Conservation (phyloP, 2,329 filamentous ascomycete genomes). For the Monilinia fructicola region DNA sequence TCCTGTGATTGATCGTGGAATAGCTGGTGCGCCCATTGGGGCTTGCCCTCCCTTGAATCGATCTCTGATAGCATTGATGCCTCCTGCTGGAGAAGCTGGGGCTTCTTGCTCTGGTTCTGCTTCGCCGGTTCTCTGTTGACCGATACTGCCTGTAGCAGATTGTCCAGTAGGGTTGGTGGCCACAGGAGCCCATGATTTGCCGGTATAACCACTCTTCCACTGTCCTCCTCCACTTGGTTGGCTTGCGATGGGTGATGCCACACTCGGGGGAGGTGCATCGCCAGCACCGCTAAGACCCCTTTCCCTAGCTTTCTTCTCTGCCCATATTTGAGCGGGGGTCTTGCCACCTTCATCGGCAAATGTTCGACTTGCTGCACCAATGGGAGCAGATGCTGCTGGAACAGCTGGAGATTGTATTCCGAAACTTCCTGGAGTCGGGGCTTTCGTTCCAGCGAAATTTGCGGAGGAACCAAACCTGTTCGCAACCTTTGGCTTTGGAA, state of each 20-base stretch:
- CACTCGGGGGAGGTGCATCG: conserved; percentile 45
- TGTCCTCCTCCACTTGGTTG: conserved; percentile 72
- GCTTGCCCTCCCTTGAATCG: conserved; percentile 72
- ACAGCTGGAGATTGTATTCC: conserved; percentile 63
- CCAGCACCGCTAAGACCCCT: conserved; percentile 56
- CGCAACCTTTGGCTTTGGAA: conserved; percentile 93
- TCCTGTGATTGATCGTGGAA: conserved; percentile 35
- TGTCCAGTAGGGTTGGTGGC: conserved; percentile 71
- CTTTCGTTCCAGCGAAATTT: conserved; percentile 83
- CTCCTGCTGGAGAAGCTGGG: conserved; percentile 58
- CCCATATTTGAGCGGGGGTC: conserved; percentile 95
- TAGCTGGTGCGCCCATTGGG: conserved; percentile 60
- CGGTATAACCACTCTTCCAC: conserved; percentile 89
- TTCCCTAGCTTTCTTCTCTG: conserved; percentile 90
- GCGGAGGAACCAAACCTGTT: conserved; percentile 78
- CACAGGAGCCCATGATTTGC: conserved; percentile 87
- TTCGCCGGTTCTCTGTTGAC: conserved; percentile 63
- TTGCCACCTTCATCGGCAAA: conserved; percentile 95
- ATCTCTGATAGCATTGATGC: conserved; percentile 74
- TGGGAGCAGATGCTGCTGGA: conserved; percentile 54
- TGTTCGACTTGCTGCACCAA: conserved; percentile 82
- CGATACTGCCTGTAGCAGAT: conserved; percentile 51
- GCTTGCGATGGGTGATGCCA: conserved; percentile 56
- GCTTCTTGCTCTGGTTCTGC: conserved; percentile 49
- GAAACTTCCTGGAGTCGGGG: conserved; percentile 71